Evolutionary conservation across 768 basidiomycete genomes (phyloP), one percentile per base, ranked within the genome.

Genomic region (Leccinum uliginosum): DNA sequence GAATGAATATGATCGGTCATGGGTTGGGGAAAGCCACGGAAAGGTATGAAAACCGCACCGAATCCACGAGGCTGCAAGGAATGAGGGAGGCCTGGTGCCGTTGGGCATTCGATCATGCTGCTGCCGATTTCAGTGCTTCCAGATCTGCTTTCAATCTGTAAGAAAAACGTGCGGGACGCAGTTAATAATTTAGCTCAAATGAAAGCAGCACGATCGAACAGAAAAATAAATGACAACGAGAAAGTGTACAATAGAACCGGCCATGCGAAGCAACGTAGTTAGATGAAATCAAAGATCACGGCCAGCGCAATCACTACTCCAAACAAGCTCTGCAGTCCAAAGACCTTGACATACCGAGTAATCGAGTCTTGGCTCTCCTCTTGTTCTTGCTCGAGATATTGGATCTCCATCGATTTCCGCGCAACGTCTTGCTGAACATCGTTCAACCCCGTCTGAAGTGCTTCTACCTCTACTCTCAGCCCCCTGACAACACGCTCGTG

Each of bases 331-430:
- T 84, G 82, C 63, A 83, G 72, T 64, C 79, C 76, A 73, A 83
- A 84, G 63, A 81, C 73, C 67, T 74, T 76, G 67, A 84, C 87
- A 75, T 87, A 92, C 90, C 86, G 82, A 66, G 84, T 84, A 55
- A 91, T 85, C 57, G 84, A 80, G 65, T 89, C 87, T 62, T 85
- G 79, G 59, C 65, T 82, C 62, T 93, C 91, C 43, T 91, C 89
- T 66, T 87, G 83, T 24, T 91, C 89, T 67, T 84, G 82, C 66
- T 90, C 89, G 55, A 90, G 78, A 71, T 85, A 89, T 61, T 83
- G 78, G 47, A 92, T 86, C 73, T 93, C 91, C 88, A 93, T 86
- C 56, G 79, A 78, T 71, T 90, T 91, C 59, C 86, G 79, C 6
- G 73, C 76, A 52, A 89, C 73, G 59, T 88, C 84, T 56, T 80